phyloP scores from a whole-genome alignment of 2,329 filamentous ascomycete genomes.

The Meredithiella fracta region DNA sequence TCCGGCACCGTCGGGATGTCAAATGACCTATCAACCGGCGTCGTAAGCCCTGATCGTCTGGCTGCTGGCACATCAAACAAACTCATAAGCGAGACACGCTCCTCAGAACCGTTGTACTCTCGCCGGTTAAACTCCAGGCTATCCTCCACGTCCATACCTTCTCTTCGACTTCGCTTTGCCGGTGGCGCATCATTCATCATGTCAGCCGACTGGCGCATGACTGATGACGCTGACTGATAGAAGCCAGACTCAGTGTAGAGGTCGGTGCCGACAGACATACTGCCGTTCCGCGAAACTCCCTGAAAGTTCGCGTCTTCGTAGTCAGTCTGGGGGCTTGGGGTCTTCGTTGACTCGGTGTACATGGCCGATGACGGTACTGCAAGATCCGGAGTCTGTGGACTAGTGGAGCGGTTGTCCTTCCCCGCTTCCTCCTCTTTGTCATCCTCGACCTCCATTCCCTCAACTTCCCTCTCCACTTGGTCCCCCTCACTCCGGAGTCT shows the following conservation, averaged over 20 bases:
- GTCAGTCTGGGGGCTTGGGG: background rate
- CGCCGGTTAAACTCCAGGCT: constrained; percentile 17
- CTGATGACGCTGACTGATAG: background rate
- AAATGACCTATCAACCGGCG: background rate
- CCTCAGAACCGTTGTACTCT: constrained; percentile 16
- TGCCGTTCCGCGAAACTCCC: background rate
- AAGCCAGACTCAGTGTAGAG: background rate
- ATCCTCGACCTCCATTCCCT: background rate
- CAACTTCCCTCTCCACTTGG: background rate
- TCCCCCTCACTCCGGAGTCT: constrained; percentile 8
- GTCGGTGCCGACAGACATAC: background rate
- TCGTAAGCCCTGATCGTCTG: background rate
- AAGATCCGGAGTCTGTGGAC: background rate
- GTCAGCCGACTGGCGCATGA: background rate
- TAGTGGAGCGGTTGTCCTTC: background rate
- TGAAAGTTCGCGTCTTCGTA: background rate
- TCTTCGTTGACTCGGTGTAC: background rate
- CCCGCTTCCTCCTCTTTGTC: background rate
- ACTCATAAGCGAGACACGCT: background rate
- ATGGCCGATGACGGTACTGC: background rate
- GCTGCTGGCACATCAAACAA: constrained; percentile 45
- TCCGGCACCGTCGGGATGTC: constrained; percentile 10
- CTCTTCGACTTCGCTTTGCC: constrained; percentile 15
- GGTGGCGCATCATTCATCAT: background rate
- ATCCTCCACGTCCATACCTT: constrained; percentile 21